These are phyloP conservation scores for Ulota crispa DNA, from an alignment of 225 moss, liverwort and hornwort genomes.

Conservation along the genomic window DNA sequence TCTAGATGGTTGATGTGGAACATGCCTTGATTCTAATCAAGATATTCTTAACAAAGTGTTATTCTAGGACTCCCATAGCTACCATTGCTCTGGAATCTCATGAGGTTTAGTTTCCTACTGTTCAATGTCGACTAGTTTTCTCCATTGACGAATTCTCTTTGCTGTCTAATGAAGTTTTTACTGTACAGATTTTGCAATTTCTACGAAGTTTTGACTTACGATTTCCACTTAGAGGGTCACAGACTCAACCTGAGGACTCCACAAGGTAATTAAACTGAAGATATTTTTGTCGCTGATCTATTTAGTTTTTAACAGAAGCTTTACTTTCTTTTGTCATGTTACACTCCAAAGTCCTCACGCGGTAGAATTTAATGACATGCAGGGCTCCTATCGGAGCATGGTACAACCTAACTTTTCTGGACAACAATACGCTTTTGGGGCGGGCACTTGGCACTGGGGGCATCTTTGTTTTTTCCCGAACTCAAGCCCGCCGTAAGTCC, in stretches of 20 bases:
- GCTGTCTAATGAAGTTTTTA: background rate
- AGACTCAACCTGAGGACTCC: constrained; percentile 25
- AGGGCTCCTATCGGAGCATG: constrained; percentile 64
- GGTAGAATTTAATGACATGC: background rate
- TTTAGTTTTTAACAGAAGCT: background rate
- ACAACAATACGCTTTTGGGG: constrained; percentile 72
- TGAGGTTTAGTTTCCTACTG: background rate
- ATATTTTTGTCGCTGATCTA: background rate
- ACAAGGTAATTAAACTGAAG: constrained; percentile 33
- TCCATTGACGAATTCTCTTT: background rate
- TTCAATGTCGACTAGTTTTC: background rate
- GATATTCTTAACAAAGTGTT: constrained; percentile 5
- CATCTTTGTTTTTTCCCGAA: constrained; percentile 69
- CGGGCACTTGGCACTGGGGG: constrained; percentile 82
- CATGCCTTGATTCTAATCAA: background rate
- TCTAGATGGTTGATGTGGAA: background rate
- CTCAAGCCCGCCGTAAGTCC: constrained; percentile 48
- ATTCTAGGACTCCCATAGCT: background rate
- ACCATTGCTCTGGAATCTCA: background rate
- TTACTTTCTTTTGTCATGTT: background rate
- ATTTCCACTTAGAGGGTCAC: constrained; percentile 60
- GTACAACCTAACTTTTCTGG: constrained; percentile 78
- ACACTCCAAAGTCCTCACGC: background rate
- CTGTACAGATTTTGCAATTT: constrained; percentile 74
- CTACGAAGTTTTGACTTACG: constrained; percentile 64